These are phyloP conservation scores for Rhodotorula paludigena DNA, from an alignment of 768 basidiomycete species.

Conservation along the genomic window DNA sequence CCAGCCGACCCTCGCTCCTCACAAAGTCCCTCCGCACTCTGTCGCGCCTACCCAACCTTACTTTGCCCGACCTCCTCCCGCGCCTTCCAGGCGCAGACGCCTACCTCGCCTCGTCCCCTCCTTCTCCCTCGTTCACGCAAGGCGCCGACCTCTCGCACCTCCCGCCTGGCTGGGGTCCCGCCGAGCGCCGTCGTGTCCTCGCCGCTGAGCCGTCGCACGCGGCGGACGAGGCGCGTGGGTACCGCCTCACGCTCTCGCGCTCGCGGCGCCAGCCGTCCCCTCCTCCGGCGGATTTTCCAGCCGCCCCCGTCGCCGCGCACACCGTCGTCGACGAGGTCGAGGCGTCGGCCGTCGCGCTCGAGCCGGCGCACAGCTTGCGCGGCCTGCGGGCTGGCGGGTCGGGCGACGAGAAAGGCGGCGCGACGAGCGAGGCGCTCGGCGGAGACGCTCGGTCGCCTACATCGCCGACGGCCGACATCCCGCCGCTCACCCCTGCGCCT, in stretches of 20 bases:
- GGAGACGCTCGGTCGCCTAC: too few relatives aligned
- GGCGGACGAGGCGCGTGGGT: constrained; percentile 27
- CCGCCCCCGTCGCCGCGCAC: background rate
- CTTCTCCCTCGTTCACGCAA: background rate
- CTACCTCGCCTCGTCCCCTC: background rate
- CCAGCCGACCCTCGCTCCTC: constrained; percentile 16
- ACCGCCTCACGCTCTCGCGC: background rate
- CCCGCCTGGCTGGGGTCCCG: constrained; percentile 23
- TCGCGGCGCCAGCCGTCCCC: background rate
- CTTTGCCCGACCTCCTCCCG: constrained; percentile 3
- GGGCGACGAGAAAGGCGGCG: too few relatives aligned
- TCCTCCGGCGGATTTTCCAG: background rate
- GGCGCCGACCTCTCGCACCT: background rate
- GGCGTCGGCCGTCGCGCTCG: background rate
- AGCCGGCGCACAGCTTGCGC: too few relatives aligned
- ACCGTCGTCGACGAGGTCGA: constrained; percentile 3
- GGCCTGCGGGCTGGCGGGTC: too few relatives aligned
- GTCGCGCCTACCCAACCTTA: constrained; percentile 27
- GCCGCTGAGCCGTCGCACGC: constrained; percentile 26
- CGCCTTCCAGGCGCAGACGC: constrained; percentile 5
- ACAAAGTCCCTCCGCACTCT: constrained; percentile 32
- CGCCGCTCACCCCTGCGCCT: constrained; percentile 1
- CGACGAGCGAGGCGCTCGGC: too few relatives aligned
- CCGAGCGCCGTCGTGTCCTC: constrained; percentile 23
- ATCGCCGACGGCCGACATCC: background rate